These are phyloP conservation scores for Salix purpurea DNA, from an alignment of 345 rosid species.

Conservation along the genomic window DNA sequence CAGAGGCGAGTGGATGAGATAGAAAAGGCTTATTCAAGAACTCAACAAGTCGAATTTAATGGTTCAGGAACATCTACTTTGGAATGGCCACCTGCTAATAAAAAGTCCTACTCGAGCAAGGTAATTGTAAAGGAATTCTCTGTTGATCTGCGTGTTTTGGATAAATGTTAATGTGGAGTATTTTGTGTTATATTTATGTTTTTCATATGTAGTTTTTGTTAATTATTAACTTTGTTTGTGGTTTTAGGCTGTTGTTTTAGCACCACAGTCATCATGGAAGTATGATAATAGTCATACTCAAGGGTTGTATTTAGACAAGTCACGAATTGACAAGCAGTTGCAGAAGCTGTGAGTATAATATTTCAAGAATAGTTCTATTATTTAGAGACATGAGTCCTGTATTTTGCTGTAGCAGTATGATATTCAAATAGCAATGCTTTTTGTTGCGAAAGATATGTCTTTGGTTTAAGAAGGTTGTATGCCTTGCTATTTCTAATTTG, in stretches of 20 bases:
- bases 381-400: background rate
- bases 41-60: constrained; percentile 23
- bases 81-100: constrained; percentile 43
- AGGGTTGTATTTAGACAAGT: constrained; percentile 34
- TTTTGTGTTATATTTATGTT: background rate
- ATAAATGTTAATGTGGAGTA: background rate
- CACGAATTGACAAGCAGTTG: constrained; percentile 66
- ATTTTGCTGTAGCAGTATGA: background rate
- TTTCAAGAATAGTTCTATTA: background rate
- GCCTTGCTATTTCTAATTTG: no score
- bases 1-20: constrained; percentile 45
- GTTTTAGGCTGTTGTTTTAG: constrained; percentile 45
- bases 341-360: constrained; percentile 66
- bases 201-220: constrained; percentile 1
- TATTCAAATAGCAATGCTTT: background rate
- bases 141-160: background rate
- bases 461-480: no score
- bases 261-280: constrained; percentile 53
- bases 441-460: no score
- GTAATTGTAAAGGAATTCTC: constrained; percentile 16
- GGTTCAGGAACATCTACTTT: constrained; percentile 34
- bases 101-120: constrained; percentile 28
- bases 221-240: constrained; percentile 2
- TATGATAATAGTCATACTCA: constrained; percentile 36
- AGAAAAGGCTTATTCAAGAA: constrained; percentile 33